Percentiles rank a stretch among this genome's conserved stretches.
Evolutionary conservation across 768 basidiomycete species (phyloP).

Genomic region (Russula brevipes): DNA sequence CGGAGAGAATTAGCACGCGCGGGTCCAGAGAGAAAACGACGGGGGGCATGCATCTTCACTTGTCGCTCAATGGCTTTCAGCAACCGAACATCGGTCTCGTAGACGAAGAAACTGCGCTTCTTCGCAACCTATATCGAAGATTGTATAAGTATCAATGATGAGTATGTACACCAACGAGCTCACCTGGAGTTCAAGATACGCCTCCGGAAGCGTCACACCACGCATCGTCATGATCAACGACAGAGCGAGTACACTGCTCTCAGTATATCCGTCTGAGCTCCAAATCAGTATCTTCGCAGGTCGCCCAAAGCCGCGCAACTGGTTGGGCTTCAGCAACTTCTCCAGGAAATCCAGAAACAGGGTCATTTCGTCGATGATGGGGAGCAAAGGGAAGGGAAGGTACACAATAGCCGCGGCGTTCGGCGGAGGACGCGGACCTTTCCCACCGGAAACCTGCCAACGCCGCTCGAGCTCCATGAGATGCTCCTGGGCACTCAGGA

Average conservation of each 20-base stretch:
- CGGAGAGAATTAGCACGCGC: constrained; percentile 7
- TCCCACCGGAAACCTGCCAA: constrained; percentile 41
- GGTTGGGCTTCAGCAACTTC: constrained; percentile 50
- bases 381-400: constrained; percentile 65
- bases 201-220: constrained; percentile 69
- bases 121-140: constrained; percentile 42
- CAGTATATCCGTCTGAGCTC: constrained; percentile 88
- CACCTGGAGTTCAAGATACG: constrained; percentile 82
- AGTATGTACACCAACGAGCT: constrained; percentile 24
- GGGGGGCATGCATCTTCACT: constrained; percentile 10
- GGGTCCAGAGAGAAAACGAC: constrained; percentile 13
- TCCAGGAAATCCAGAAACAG: constrained; percentile 67
- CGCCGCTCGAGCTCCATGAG: constrained; percentile 56
- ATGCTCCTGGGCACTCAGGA: constrained; percentile 74
- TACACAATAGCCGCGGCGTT: constrained; percentile 69
- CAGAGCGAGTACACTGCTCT: constrained; percentile 83
- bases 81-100: constrained; percentile 70
- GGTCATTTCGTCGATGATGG: constrained; percentile 52
- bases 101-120: constrained; percentile 86
- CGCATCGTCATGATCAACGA: constrained; percentile 79
- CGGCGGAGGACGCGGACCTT: constrained; percentile 58
- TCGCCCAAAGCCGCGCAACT: constrained; percentile 27
- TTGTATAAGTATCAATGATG: neutral
- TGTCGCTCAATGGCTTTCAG: constrained; percentile 61
- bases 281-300: constrained; percentile 76